These are phyloP conservation scores for Musa schizocarpa DNA, from an alignment of 176 grass and related monocot genomes.

Conservation along the genomic window DNA sequence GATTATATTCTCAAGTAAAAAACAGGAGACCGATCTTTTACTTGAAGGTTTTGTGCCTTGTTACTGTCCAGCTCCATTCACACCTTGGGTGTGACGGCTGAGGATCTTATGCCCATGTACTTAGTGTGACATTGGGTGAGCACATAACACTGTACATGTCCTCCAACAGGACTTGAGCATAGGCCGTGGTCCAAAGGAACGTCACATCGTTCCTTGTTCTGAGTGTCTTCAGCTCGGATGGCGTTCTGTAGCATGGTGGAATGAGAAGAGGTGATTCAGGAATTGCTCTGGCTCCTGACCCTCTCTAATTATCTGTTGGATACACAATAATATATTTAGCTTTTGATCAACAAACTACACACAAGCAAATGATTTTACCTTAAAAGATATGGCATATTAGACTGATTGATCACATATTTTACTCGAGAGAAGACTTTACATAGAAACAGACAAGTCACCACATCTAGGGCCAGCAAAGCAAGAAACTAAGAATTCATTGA, in stretches of 20 bases:
- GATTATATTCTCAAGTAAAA: too few relatives aligned
- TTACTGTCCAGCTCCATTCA: not conserved
- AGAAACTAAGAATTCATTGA: too few relatives aligned
- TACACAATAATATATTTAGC: constrained; percentile 17
- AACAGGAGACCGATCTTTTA: too few relatives aligned
- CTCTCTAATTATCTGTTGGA: constrained; percentile 43
- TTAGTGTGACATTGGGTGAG: not conserved
- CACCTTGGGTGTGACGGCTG: constrained; percentile 4
- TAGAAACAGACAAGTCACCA: too few relatives aligned
- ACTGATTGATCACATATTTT: too few relatives aligned
- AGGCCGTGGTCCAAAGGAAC: not conserved
- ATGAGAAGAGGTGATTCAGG: constrained; percentile 46
- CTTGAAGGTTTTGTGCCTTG: too few relatives aligned
- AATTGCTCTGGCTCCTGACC: constrained; percentile 45
- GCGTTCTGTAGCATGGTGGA: constrained; percentile 21
- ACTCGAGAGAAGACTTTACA: too few relatives aligned
- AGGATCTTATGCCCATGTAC: not conserved
- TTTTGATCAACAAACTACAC: not conserved
- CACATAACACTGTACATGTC: not conserved
- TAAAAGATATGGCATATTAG: too few relatives aligned
- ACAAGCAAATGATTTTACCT: too few relatives aligned
- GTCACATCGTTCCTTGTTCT: not conserved
- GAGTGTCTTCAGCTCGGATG: not conserved
- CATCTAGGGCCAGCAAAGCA: too few relatives aligned
- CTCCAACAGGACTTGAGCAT: not conserved